Conservation (phyloP, 2,329 filamentous ascomycete genomes). For the Aspergillus sp. region DNA sequence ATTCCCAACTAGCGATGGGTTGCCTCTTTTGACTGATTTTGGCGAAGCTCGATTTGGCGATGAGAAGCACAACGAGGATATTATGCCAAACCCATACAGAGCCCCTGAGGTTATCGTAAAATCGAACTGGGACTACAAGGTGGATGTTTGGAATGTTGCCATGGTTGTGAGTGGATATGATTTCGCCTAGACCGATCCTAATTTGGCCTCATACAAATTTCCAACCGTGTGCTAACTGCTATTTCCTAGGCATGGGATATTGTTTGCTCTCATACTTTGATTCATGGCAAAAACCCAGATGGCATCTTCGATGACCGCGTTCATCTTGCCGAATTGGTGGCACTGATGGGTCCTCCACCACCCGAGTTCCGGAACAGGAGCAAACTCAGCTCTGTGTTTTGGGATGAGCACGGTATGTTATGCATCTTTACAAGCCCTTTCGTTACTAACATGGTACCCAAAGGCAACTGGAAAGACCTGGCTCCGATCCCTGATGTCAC, state of each 20-base stretch:
- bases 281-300: constrained; percentile 12
- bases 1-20: constrained; percentile 1
- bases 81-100: constrained; percentile 11
- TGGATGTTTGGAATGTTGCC: constrained; percentile 46
- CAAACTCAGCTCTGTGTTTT: constrained; percentile 15
- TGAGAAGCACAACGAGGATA: constrained; percentile 13
- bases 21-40: constrained; percentile 2
- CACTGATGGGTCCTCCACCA: constrained; percentile 13
- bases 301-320: constrained; percentile 20
- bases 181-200: background rate
- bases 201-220: too few relatives aligned
- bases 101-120: constrained; percentile 37
- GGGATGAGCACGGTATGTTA: too few relatives aligned
- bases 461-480: constrained; percentile 15
- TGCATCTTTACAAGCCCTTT: too few relatives aligned
- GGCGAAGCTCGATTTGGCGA: constrained; percentile 1
- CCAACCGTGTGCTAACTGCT: background rate
- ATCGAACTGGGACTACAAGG: constrained; percentile 34
- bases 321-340: constrained; percentile 21
- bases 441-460: too few relatives aligned
- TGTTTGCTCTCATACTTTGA: constrained; percentile 5
- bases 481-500: constrained; percentile 11
- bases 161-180: constrained; percentile 33
- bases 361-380: constrained; percentile 12
- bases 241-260: constrained; percentile 13